These are phyloP conservation scores for Cordyceps fumosorosea DNA, from an alignment of 2,329 filamentous ascomycete genomes.

Conservation along the genomic window DNA sequence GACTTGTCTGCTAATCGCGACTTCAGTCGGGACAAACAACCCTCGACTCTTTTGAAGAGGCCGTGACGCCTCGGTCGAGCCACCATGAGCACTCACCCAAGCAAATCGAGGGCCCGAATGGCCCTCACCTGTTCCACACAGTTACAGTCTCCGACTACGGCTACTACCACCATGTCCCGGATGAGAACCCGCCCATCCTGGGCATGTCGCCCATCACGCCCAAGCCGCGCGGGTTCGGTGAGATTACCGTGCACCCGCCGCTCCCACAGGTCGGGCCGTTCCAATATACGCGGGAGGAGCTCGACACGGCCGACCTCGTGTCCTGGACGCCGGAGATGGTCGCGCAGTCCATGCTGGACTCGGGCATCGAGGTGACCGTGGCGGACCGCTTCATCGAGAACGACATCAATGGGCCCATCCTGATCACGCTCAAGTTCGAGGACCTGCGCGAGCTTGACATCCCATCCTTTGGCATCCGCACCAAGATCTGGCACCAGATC, in stretches of 20 bases:
- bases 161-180: constrained; percentile 22
- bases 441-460: constrained; percentile 79
- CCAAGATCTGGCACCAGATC: constrained; percentile 74
- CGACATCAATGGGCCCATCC: constrained; percentile 82
- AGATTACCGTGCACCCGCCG: constrained; percentile 21
- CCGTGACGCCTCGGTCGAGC: constrained; percentile 66
- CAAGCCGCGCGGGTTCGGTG: constrained; percentile 38
- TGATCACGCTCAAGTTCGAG: constrained; percentile 87
- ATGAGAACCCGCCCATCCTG: constrained; percentile 45
- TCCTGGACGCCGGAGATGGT: constrained; percentile 71
- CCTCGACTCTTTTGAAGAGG: constrained; percentile 79
- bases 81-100: constrained; percentile 54
- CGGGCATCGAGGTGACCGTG: constrained; percentile 68
- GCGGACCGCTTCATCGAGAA: constrained; percentile 84
- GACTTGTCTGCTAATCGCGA: constrained; percentile 13
- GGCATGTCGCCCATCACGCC: constrained; percentile 70
- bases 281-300: constrained; percentile 48
- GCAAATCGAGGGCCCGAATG: constrained; percentile 70
- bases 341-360: constrained; percentile 78
- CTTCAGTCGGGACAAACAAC: constrained; percentile 48
- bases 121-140: constrained; percentile 78
- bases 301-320: constrained; percentile 54
- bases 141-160: constrained; percentile 39
- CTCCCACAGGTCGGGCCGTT: constrained; percentile 42
- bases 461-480: constrained; percentile 72